Conservation (phyloP, 345 rosid species). For the Hibiscus trionum region DNA sequence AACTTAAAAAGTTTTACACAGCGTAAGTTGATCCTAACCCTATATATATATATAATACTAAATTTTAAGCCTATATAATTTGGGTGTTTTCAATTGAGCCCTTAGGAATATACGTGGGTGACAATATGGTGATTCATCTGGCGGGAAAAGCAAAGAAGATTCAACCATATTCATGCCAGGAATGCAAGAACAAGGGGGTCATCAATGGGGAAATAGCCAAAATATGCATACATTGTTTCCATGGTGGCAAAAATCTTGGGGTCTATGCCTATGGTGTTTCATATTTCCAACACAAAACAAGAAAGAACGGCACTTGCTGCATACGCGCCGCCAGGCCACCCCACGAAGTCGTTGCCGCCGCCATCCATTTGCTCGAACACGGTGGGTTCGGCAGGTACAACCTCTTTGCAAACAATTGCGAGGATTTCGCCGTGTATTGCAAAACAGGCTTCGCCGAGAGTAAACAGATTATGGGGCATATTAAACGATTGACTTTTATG, state of each 20-base stretch:
- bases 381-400: not conserved
- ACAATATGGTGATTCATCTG: slow-evolving; percentile 1
- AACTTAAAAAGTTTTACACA: too few relatives aligned
- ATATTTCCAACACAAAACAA: too few relatives aligned
- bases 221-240: not conserved
- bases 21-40: too few relatives aligned
- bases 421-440: not conserved
- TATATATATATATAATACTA: not conserved
- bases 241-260: not conserved
- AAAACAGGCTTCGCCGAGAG: not conserved
- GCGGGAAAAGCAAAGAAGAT: not conserved
- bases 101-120: not conserved
- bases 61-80: not conserved
- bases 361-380: not conserved
- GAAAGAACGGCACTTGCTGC: too few relatives aligned
- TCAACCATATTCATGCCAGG: not conserved
- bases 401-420: not conserved
- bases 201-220: not conserved
- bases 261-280: not conserved
- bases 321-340: not conserved
- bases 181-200: not conserved
- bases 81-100: not conserved
- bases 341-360: not conserved
- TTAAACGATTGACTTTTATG: not conserved
- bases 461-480: not conserved